These are phyloP conservation scores for Syzygium malaccense DNA, from an alignment of 441 rosid genomes.

Conservation along the genomic window DNA sequence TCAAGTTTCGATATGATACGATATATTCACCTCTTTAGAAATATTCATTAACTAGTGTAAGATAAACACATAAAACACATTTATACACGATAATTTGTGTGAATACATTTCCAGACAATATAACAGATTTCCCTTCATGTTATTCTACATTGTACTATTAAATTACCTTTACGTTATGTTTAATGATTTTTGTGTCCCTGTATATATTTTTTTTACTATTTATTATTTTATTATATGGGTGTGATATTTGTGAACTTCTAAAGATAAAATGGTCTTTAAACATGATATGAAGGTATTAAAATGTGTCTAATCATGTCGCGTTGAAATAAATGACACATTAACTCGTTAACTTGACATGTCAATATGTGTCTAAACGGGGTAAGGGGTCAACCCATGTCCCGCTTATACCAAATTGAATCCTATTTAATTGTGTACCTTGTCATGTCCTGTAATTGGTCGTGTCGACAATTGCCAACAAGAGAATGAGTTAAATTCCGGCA, in stretches of 20 bases:
- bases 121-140: too few species aligned
- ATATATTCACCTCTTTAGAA: neutral
- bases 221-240: neutral
- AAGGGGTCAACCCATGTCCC: neutral
- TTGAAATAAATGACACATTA: neutral
- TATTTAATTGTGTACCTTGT: neutral
- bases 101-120: too few species aligned
- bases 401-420: neutral
- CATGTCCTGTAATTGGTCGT: neutral
- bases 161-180: neutral
- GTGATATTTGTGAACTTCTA: neutral
- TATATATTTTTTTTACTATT: neutral
- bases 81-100: too few species aligned
- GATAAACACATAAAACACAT: neutral
- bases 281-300: neutral
- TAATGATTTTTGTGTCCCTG: neutral
- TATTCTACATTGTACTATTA: too few species aligned
- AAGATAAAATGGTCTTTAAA: neutral
- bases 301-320: neutral
- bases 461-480: neutral
- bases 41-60: neutral
- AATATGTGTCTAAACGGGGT: neutral
- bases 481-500: neutral
- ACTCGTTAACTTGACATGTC: neutral
- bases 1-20: rapidly evolving